phyloP scores from a whole-genome alignment of 2,329 filamentous ascomycete species.

The Aspergillus sp. region DNA sequence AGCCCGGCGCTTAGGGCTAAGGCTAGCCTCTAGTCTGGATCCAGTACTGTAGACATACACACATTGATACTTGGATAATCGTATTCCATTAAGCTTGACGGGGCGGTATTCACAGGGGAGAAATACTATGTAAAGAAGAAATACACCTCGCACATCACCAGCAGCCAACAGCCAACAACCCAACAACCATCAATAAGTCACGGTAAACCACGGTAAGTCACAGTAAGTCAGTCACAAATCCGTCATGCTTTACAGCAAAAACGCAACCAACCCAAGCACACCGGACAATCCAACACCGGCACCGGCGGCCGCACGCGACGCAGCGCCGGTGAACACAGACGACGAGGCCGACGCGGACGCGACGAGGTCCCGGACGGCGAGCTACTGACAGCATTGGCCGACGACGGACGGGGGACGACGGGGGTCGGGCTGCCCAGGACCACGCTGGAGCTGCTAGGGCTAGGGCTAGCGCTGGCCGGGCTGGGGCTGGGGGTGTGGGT shows the following conservation, averaged over 20 bases:
- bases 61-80: too few species aligned
- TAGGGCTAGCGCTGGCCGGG: constrained; percentile 10
- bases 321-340: constrained; percentile 44
- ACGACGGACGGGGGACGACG: constrained; percentile 7
- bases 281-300: constrained; percentile 46
- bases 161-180: too few species aligned
- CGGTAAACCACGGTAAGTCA: constrained; percentile 20
- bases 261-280: constrained; percentile 45
- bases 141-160: too few species aligned
- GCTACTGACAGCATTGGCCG: constrained; percentile 3
- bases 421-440: constrained; percentile 10
- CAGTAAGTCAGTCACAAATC: constrained; percentile 4
- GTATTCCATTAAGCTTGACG: too few species aligned
- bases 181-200: too few species aligned
- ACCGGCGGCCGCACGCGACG: constrained; percentile 40
- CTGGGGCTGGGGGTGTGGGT: constrained; percentile 2
- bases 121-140: too few species aligned
- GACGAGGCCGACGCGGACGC: constrained; percentile 6
- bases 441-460: constrained; percentile 11
- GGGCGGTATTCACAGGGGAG: too few species aligned
- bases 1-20: too few species aligned
- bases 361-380: constrained; percentile 18
- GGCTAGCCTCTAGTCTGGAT: too few species aligned
- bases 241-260: constrained; percentile 33
- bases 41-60: too few species aligned